phyloP scores from a whole-genome alignment of 257 asterid species.

The Solanum clarkiae region DNA sequence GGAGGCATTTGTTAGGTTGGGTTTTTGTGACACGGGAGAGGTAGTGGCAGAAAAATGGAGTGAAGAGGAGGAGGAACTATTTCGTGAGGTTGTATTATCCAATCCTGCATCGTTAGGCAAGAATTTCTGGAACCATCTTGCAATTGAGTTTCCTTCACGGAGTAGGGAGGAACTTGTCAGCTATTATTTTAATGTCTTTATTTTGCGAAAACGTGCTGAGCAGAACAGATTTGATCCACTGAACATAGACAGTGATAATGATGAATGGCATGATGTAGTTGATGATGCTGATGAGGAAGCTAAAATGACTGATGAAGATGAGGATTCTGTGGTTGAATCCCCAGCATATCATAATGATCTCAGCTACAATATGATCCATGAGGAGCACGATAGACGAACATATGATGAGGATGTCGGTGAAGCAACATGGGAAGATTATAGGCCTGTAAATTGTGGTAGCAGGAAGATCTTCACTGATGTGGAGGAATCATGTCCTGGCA shows the following conservation, averaged over 20 bases:
- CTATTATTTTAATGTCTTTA: slow-evolving; percentile 73
- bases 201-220: slow-evolving; percentile 52
- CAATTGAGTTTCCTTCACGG: slow-evolving; percentile 42
- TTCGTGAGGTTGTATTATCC: slow-evolving; percentile 52
- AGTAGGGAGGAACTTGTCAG: slow-evolving; percentile 53
- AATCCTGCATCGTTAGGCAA: slow-evolving; percentile 46
- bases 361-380: not conserved
- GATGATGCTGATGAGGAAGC: not conserved
- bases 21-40: slow-evolving; percentile 68
- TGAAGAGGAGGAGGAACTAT: slow-evolving; percentile 47
- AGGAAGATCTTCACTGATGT: not conserved
- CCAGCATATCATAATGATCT: slow-evolving; percentile 3
- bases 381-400: not conserved
- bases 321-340: slow-evolving; percentile 45
- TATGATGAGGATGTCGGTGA: not conserved
- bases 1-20: slow-evolving; percentile 34
- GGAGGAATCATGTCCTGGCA: not conserved
- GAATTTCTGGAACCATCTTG: slow-evolving; percentile 63
- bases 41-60: slow-evolving; percentile 59
- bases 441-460: not conserved
- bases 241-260: slow-evolving; percentile 85
- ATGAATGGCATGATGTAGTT: slow-evolving; percentile 39
- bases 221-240: slow-evolving; percentile 55
- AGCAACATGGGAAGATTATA: not conserved
- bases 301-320: slow-evolving; percentile 28